Conservation (phyloP, 129 eudicot species). For the Pulicaria dysenterica region DNA sequence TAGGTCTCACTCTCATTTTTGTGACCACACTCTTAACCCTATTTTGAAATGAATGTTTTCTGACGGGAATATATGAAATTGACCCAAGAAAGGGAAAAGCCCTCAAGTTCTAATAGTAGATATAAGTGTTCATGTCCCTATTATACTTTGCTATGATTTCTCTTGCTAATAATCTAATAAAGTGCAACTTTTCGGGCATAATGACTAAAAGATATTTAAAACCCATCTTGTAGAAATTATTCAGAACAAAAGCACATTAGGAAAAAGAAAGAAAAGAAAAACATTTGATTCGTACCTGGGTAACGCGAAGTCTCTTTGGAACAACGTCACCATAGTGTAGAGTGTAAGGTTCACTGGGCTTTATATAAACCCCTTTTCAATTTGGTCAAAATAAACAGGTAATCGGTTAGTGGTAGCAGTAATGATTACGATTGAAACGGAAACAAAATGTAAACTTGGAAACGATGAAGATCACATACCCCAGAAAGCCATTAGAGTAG, state of each 20-base stretch:
- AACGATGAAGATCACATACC: conserved; percentile 25
- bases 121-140: no score
- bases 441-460: not conserved
- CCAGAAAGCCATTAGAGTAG: conserved; percentile 30
- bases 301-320: conserved; percentile 34
- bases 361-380: conserved; percentile 26
- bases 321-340: conserved; percentile 17
- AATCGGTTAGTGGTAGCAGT: not conserved
- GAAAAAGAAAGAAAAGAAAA: not conserved
- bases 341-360: conserved; percentile 35
- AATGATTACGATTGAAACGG: not conserved
- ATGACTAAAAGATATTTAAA: not conserved
- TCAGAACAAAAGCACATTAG: not conserved
- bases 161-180: no score
- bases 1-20: no score
- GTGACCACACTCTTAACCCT: no score
- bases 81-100: no score
- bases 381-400: not conserved
- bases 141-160: no score
- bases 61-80: no score
- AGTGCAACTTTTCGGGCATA: not conserved
- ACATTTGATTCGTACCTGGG: conserved; percentile 12
- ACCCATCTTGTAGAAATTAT: not conserved
- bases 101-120: no score
- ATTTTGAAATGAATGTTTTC: no score